Base-by-base conservation (phyloP, 2,329 filamentous ascomycete genomes). In the Biscogniauxia mediterranea region DNA sequence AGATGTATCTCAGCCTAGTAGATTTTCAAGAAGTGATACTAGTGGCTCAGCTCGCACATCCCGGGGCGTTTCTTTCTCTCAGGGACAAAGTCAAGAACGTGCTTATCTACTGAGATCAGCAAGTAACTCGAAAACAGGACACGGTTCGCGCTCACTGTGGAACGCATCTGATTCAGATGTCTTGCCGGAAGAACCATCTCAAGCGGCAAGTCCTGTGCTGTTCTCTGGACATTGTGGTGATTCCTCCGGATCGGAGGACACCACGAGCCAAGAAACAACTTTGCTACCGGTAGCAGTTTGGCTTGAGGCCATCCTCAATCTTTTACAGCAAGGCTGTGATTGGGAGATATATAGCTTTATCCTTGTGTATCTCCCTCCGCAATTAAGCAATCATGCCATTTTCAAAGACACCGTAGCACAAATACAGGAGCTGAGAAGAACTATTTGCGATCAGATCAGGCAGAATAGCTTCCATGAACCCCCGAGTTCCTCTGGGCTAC, bases 271-370 rank as follows among this genome's bases (percentile, higher is more conserved):
- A 61, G 38, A 76, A 75, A 59, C 77, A n/a, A 75, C 82, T 7
- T 77, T 92, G 58, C 77, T 92, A 58, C 83, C 86, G 58, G 82
- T 89, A 54, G 81, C 83, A 15, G 76, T 82, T 50, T 97, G 92
- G 90, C 81, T 96, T n/a, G 90, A 93, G 64, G 83, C 87, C 11
- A 81, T 96, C 46, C 84, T 92, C 25, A 81, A 82, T n/a, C 78
- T 95, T n/a, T 78, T 96, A 52, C 86, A 90, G 66, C 83, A 87
- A 59, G 90, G 89, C 50, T 85, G 86, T 54, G 89, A 95, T 64
- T 98, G 94, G 93, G 93, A 98, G 73, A 81, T 96, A 1, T 97
- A 96, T 79, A 94, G 92, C 75, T 97, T 94, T 72, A 85, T 94
- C 19, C 80, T 99, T 28, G 90, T 92, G 5, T 91, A 97, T 74